These are phyloP conservation scores for Pythium insidiosum DNA, from an alignment of 352 stramenopile genomes.

Conservation along the genomic window DNA sequence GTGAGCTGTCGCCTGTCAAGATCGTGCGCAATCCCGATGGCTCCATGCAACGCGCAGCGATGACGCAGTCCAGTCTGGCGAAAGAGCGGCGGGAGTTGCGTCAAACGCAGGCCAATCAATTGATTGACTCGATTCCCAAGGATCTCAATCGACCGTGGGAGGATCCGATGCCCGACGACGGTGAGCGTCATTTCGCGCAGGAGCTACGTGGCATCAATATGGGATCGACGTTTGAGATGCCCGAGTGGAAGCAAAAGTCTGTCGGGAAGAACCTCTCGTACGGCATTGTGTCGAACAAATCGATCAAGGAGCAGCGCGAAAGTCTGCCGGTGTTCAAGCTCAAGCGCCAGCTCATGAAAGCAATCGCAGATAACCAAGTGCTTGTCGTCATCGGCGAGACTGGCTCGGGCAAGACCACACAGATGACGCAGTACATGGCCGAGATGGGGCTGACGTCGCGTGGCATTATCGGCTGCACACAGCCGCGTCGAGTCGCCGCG, in stretches of 20 bases:
- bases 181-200: constrained; percentile 96
- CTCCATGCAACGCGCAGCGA: constrained; percentile 94
- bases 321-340: constrained; percentile 95
- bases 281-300: constrained; percentile 93
- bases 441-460: constrained; percentile 96
- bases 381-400: constrained; percentile 99
- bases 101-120: constrained; percentile 95
- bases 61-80: constrained; percentile 94
- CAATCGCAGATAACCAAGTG: constrained; percentile 93
- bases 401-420: constrained; percentile 97
- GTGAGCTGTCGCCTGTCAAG: constrained; percentile 92
- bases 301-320: constrained; percentile 96
- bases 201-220: constrained; percentile 92
- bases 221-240: constrained; percentile 84
- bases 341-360: constrained; percentile 94
- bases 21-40: constrained; percentile 99
- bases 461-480: constrained; percentile 96
- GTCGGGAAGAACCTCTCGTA: constrained; percentile 96
- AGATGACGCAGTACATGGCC: constrained; percentile 99
- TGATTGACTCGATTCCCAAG: constrained; percentile 97
- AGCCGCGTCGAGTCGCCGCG: constrained; percentile 96
- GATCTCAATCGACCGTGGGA: constrained; percentile 98
- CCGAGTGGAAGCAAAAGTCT: constrained; percentile 97
- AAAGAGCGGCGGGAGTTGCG: constrained; percentile 97
- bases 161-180: constrained; percentile 96